These are phyloP conservation scores for Fusarium coicis DNA, from an alignment of 2,329 filamentous ascomycete species.

Conservation along the genomic window DNA sequence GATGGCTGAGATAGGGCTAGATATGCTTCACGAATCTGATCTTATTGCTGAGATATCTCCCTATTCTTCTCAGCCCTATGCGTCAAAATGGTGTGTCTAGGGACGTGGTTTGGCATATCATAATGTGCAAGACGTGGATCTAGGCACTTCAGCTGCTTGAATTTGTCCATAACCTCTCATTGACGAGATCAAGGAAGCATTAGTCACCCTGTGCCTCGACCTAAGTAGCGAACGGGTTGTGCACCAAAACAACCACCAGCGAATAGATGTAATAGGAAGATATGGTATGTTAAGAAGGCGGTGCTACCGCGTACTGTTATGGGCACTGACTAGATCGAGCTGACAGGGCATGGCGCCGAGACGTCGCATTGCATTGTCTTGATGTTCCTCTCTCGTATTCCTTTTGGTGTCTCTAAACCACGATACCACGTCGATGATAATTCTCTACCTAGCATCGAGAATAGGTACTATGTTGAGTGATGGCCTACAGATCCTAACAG, in stretches of 20 bases:
- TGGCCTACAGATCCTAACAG: fast-evolving
- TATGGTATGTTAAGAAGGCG: background rate
- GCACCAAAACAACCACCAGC: background rate
- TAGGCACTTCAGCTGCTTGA: background rate
- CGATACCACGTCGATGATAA: background rate
- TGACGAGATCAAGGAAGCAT: background rate
- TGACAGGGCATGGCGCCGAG: background rate
- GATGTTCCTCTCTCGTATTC: background rate
- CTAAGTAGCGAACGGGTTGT: no score
- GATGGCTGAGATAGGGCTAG: background rate
- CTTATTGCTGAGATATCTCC: no score
- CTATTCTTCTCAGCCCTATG: background rate
- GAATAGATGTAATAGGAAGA: background rate
- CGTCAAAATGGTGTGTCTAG: background rate
- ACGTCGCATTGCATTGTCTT: background rate
- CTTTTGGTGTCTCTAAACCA: background rate
- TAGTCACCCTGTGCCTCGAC: background rate
- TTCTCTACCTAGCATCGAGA: no score
- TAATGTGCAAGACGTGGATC: background rate
- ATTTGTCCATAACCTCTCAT: background rate
- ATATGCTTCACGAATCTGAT: no score
- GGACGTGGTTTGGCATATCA: background rate
- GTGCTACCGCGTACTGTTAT: background rate
- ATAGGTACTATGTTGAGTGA: no score
- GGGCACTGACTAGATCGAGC: background rate